phyloP scores from a whole-genome alignment of 192 early-diverging fungal genomes.

The Entrophospora sp. region DNA sequence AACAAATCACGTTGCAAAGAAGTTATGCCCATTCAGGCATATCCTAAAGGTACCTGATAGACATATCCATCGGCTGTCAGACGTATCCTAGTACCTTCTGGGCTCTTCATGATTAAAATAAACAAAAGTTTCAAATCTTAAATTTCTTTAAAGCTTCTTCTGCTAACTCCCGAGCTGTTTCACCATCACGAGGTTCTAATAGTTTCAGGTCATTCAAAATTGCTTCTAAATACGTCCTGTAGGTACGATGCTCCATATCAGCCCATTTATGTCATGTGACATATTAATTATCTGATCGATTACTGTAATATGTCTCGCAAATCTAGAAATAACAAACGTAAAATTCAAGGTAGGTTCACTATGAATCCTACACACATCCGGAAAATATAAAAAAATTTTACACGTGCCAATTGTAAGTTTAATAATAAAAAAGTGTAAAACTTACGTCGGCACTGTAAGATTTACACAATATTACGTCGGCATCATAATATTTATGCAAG shows the following conservation, averaged over 20 bases:
- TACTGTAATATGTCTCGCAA: too few relatives aligned
- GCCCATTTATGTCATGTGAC: too few relatives aligned
- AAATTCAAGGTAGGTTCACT: too few relatives aligned
- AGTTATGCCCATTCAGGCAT: neutral
- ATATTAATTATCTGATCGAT: too few relatives aligned
- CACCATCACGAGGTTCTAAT: neutral
- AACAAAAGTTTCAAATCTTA: neutral
- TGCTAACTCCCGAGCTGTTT: neutral
- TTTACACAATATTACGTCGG: too few relatives aligned
- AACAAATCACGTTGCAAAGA: neutral
- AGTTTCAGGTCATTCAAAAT: neutral
- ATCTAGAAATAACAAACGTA: too few relatives aligned
- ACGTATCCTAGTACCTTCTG: neutral
- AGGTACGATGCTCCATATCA: neutral
- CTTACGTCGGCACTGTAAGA: too few relatives aligned
- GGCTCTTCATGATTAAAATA: neutral
- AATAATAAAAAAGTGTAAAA: too few relatives aligned
- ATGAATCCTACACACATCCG: too few relatives aligned
- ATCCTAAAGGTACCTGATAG: neutral
- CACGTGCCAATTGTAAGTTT: too few relatives aligned
- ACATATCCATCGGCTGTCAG: neutral
- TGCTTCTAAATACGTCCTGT: constrained; percentile 9
- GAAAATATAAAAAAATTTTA: too few relatives aligned
- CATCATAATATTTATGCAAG: too few relatives aligned
- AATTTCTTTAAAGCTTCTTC: constrained; percentile 13